These are phyloP conservation scores for Chloris gayana DNA, from an alignment of 176 grass and related monocot genomes.

Conservation along the genomic window DNA sequence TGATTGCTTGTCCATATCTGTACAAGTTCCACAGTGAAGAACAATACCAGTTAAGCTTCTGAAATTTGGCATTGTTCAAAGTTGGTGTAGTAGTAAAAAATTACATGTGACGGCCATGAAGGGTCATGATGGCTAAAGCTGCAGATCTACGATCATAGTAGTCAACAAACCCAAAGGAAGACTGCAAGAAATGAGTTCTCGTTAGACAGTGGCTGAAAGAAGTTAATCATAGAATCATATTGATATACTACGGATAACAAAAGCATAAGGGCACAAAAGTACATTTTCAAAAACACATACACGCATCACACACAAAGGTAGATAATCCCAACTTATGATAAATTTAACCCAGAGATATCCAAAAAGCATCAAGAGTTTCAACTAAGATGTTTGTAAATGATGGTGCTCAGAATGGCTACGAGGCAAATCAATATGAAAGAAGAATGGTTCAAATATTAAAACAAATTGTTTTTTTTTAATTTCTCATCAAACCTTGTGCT, in stretches of 20 bases:
- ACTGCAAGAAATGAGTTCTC: conserved; percentile 48
- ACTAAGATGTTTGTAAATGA: not conserved
- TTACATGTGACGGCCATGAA: conserved; percentile 83
- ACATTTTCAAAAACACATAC: too few relatives aligned
- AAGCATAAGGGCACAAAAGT: too few relatives aligned
- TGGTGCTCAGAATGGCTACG: not conserved
- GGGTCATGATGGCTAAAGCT: conserved; percentile 75
- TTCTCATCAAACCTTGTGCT: conserved; percentile 8
- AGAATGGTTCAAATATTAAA: conserved; percentile 16
- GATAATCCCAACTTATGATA: not conserved
- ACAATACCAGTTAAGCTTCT: conserved; percentile 4
- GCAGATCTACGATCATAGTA: conserved; percentile 84
- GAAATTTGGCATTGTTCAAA: conserved; percentile 19
- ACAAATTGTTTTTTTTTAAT: not conserved
- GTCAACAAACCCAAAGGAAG: conserved; percentile 92
- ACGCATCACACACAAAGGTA: not conserved
- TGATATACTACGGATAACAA: not conserved
- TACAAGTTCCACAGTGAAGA: conserved; percentile 23
- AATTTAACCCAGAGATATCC: not conserved
- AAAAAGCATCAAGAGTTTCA: conserved; percentile 22
- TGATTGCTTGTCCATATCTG: conserved; percentile 91
- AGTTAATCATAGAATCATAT: not conserved
- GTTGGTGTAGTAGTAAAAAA: conserved; percentile 9
- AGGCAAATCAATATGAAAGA: conserved; percentile 6
- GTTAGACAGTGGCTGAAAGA: conserved; percentile 26